A percentile compares a stretch with the other conserved stretches of the same genome.
Conservation (phyloP, 108 stramenopile genomes). For the Skeletonema costatum region DNA sequence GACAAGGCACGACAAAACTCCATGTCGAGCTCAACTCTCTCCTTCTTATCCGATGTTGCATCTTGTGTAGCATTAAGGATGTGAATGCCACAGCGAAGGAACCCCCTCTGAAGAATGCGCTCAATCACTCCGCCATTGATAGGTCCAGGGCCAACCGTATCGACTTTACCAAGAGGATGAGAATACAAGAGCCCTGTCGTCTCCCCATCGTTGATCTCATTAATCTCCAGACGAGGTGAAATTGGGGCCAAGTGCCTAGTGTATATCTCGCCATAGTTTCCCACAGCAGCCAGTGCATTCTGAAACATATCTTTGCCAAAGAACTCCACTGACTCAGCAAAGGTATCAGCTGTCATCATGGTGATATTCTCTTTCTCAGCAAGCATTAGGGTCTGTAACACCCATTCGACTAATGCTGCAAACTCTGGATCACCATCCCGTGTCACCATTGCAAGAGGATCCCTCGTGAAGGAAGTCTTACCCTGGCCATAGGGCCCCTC, state of each 20-base stretch:
- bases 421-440: constrained; percentile 15
- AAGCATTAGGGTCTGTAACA: constrained; percentile 14
- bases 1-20: constrained; percentile 45
- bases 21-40: constrained; percentile 37
- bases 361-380: constrained; percentile 38
- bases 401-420: constrained; percentile 36
- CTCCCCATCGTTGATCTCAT: constrained; percentile 39
- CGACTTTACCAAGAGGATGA: constrained; percentile 31
- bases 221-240: constrained; percentile 13
- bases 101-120: constrained; percentile 27
- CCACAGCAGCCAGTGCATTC: constrained; percentile 15
- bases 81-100: constrained; percentile 45
- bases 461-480: background rate
- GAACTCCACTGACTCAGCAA: too few relatives aligned
- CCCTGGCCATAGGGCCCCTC: background rate
- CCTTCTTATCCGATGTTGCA: too few relatives aligned
- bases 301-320: too few relatives aligned
- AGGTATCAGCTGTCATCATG: background rate
- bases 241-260: constrained; percentile 17
- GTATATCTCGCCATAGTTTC: constrained; percentile 53
- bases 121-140: constrained; percentile 5
- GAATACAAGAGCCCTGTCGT: constrained; percentile 36
- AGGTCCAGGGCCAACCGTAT: background rate
- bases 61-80: too few relatives aligned
- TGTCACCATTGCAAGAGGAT: constrained; percentile 21